Evolutionary conservation across 768 basidiomycete species (phyloP).

Genomic region (Trametes cingulata): DNA sequence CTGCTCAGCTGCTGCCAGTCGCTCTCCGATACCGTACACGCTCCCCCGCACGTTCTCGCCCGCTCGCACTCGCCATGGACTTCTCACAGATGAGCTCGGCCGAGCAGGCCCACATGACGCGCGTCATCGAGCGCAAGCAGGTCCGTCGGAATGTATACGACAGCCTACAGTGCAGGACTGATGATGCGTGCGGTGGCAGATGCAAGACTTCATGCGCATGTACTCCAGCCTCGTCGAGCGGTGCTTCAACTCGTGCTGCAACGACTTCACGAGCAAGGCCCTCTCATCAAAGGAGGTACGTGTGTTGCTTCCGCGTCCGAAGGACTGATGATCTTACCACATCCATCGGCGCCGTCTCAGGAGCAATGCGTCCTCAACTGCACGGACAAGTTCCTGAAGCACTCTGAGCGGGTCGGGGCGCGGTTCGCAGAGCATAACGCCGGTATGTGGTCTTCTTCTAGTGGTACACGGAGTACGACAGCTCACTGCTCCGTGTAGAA

Average conservation of each 20-base stretch:
- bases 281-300: slow-evolving; percentile 89
- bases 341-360: slow-evolving; percentile 41
- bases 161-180: background rate
- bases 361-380: slow-evolving; percentile 91
- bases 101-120: slow-evolving; percentile 96
- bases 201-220: slow-evolving; percentile 97
- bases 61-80: slow-evolving; percentile 60
- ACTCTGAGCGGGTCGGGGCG: slow-evolving; percentile 90
- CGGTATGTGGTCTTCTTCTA: slow-evolving; percentile 52
- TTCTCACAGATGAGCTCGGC: slow-evolving; percentile 86
- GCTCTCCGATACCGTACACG: background rate
- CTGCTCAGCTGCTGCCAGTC: background rate
- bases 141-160: slow-evolving; percentile 39
- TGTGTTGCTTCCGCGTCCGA: background rate
- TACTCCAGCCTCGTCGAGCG: slow-evolving; percentile 94
- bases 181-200: slow-evolving; percentile 47
- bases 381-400: slow-evolving; percentile 96
- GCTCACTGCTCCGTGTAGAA: slow-evolving; percentile 11
- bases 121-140: slow-evolving; percentile 96
- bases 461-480: background rate
- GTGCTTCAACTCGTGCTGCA: slow-evolving; percentile 93
- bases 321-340: background rate
- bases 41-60: slow-evolving; percentile 1
- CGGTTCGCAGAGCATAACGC: slow-evolving; percentile 92
- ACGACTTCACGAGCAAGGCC: slow-evolving; percentile 96